Evolutionary conservation across 257 asterid genomes (phyloP), one percentile per base, ranked within the genome.

Genomic region (Capsicum pubescens): DNA sequence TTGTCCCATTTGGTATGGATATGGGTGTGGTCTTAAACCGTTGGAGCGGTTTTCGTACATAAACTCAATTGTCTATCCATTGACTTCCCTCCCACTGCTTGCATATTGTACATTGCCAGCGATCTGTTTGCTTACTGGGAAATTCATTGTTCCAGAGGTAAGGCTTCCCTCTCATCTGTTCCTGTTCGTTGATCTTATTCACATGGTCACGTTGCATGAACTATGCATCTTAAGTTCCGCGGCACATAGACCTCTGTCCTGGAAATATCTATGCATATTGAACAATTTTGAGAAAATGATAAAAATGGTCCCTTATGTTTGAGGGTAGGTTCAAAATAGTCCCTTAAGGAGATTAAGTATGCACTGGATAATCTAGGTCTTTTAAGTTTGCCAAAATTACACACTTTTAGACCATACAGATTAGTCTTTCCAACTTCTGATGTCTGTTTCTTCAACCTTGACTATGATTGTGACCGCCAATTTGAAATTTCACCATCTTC

Each of bases 1-100:
- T 81, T 87, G 90, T 58, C 90, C 90, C 66, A 87, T 83, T 81
- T 87, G 90, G 90, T 87, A 87, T 74, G 90, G 90, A 55, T 87
- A 87, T 39, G 85, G 86, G 46, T 86, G 90, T 46, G 84, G 90
- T 36, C 80, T 87, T 69, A 87, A 87, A 78, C 80, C 88, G 7
- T 84, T 87, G 26, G 90, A 87, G 84, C 86, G 88, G 16, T 87
- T 87, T 71, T 86, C 90, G 5, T 87, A 87, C 57, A 78, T 87
- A 68, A 85, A 85, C 56, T 85, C 90, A 11, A 86, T 86, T 42
- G 86, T 87, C 44, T 87, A 87, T 83, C 90, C 90, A 56, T 83
- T 83, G 85, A 87, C 90, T 12, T 81, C 90, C 54, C 48, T 87
- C 79, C 90, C 90, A 19, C 79, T 87, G 87, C 44, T 85, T 59